Evolutionary conservation across 805 yeast species (phyloP).

Genomic region (Teunomyces atbi): DNA sequence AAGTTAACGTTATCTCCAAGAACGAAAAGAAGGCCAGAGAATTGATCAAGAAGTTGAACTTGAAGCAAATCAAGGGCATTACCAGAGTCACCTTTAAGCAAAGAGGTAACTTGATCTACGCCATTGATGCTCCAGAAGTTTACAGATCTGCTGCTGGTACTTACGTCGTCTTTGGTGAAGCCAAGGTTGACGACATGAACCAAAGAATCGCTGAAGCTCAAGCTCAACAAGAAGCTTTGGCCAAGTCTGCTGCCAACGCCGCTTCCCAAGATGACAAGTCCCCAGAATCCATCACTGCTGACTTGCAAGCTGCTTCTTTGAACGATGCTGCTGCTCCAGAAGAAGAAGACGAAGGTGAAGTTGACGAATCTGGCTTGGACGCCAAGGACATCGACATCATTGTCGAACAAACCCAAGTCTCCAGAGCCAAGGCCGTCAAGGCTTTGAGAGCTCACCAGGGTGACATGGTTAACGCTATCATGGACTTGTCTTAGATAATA

Average conservation of each 20-base stretch:
- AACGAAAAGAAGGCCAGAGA: constrained; percentile 96
- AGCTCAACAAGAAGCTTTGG: constrained; percentile 62
- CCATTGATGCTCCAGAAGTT: constrained; percentile 92
- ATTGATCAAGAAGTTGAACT: constrained; percentile 79
- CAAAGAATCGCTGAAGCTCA: constrained; percentile 82
- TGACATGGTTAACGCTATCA: constrained; percentile 95
- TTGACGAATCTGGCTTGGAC: constrained; percentile 83
- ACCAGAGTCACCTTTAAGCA: constrained; percentile 94
- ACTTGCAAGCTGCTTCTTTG: constrained; percentile 67
- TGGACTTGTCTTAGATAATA: constrained; percentile 58
- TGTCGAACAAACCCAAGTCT: constrained; percentile 85
- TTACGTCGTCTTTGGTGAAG: constrained; percentile 96
- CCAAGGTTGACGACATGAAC: constrained; percentile 91
- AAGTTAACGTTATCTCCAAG: constrained; percentile 76
- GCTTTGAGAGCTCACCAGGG: constrained; percentile 86
- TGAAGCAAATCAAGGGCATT: constrained; percentile 89
- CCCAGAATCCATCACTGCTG: constrained; percentile 80
- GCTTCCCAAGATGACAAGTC: constrained; percentile 49
- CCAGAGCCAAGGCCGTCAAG: constrained; percentile 87
- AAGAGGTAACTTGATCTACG: constrained; percentile 87
- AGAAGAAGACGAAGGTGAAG: constrained; percentile 67
- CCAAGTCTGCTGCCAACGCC: constrained; percentile 42
- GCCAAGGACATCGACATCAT: constrained; percentile 81
- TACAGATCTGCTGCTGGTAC: constrained; percentile 92
- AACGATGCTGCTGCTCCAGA: constrained; percentile 42